Evolutionary conservation across 352 stramenopile species (phyloP).

Genomic region (Globisporangium cystogenes): DNA sequence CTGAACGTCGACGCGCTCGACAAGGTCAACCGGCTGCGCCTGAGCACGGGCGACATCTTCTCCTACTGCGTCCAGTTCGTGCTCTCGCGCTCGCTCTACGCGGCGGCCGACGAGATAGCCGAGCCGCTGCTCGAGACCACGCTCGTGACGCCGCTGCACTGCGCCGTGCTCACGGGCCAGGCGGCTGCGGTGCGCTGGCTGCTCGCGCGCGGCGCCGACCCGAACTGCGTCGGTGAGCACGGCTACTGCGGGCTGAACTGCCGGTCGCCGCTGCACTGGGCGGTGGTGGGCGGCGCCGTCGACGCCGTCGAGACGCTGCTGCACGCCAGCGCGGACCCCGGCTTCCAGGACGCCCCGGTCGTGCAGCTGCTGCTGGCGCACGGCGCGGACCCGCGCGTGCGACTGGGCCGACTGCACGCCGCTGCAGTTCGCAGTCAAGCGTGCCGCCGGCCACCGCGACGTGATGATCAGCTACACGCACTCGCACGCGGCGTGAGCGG

Average conservation of each 20-base stretch:
- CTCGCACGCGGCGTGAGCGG: conserved; percentile 53
- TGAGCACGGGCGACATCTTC: conserved; percentile 75
- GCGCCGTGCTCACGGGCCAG: conserved; percentile 60
- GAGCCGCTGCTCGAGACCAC: conserved; percentile 81
- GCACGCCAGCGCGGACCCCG: conserved; percentile 50
- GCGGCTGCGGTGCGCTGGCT: conserved; percentile 71
- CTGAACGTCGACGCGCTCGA: conserved; percentile 73
- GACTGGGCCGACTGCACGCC: conserved; percentile 68
- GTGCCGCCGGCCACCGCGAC: conserved; percentile 51
- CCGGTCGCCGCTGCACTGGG: conserved; percentile 75
- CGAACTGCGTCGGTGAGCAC: conserved; percentile 70
- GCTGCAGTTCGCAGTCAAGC: conserved; percentile 69
- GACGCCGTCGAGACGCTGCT: conserved; percentile 54
- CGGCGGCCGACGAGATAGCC: conserved; percentile 59
- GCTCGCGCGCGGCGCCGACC: conserved; percentile 58
- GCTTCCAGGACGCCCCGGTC: conserved; percentile 57
- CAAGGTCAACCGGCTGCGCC: conserved; percentile 73
- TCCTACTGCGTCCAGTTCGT: too few species aligned
- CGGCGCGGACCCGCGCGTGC: conserved; percentile 55
- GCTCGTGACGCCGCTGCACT: conserved; percentile 75
- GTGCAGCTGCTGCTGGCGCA: background rate
- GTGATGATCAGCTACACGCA: conserved; percentile 79
- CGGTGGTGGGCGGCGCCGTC: conserved; percentile 60
- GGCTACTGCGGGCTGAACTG: conserved; percentile 80
- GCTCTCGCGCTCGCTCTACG: conserved; percentile 57